A percentile compares a stretch with the other conserved stretches of the same genome.
These are phyloP conservation scores for Fusarium xyrophilum DNA, from an alignment of 2,329 filamentous ascomycete species.

Conservation along the genomic window DNA sequence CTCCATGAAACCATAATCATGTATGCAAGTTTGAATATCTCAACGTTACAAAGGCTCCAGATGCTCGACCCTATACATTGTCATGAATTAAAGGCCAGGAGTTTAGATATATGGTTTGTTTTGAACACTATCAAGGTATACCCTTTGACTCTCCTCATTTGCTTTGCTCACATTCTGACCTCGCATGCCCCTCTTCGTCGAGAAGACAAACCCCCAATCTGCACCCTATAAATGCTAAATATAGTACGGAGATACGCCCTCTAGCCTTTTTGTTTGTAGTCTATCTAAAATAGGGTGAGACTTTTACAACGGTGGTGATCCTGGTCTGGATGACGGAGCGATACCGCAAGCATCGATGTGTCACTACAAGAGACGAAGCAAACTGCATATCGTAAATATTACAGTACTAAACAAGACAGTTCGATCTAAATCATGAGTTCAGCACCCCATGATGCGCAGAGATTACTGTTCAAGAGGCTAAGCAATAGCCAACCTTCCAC, in stretches of 20 bases:
- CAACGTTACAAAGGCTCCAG: neutral
- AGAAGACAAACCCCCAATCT: neutral
- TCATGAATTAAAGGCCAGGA: accelerated
- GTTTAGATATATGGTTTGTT: accelerated
- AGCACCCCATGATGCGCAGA: accelerated
- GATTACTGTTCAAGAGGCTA: neutral
- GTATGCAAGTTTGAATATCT: neutral
- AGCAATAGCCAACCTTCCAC: neutral
- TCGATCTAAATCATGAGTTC: accelerated
- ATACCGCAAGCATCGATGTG: neutral
- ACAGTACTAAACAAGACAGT: accelerated
- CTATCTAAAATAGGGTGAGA: accelerated
- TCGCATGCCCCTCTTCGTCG: neutral
- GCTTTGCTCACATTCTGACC: neutral
- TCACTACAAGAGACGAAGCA: too few relatives aligned
- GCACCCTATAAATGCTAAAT: neutral
- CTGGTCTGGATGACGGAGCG: too few relatives aligned
- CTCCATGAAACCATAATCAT: too few relatives aligned
- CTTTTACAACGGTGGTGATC: accelerated
- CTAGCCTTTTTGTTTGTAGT: accelerated
- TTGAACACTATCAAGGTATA: neutral
- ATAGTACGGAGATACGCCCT: accelerated
- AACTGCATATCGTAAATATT: neutral
- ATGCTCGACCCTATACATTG: neutral
- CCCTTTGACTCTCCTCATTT: neutral